Percentiles rank a stretch among this genome's conserved stretches.
Evolutionary conservation across 1,284 basidiomycete genomes (phyloP).

Genomic region (Filobasidium uniguttulatum): DNA sequence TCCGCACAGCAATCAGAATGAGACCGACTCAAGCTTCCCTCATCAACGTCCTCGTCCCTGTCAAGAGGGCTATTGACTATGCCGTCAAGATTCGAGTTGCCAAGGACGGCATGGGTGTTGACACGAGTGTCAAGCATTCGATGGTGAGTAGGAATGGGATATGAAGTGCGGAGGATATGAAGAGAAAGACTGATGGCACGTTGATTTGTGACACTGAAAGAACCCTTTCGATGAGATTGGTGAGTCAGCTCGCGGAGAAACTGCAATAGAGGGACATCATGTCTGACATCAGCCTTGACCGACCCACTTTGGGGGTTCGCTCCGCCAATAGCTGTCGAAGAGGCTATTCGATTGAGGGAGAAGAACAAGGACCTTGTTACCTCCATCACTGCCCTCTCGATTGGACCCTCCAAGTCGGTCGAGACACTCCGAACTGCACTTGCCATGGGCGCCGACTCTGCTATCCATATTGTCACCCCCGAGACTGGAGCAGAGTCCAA

Average conservation of each 20-base stretch:
- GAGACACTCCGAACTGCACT: slow-evolving; percentile 92
- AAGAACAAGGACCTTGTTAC: slow-evolving; percentile 56
- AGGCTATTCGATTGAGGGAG: slow-evolving; percentile 86
- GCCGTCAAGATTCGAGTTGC: slow-evolving; percentile 77
- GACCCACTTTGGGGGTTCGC: no score
- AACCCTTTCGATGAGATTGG: slow-evolving; percentile 96
- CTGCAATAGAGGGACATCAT: not conserved
- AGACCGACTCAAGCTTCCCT: slow-evolving; percentile 55
- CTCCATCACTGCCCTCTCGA: slow-evolving; percentile 79
- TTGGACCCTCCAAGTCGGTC: slow-evolving; percentile 76
- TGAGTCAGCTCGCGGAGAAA: slow-evolving; percentile 38
- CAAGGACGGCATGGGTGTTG: slow-evolving; percentile 76
- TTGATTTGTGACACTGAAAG: slow-evolving; percentile 37
- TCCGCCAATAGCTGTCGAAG: slow-evolving; percentile 80
- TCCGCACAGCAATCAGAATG: no score
- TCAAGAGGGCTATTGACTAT: slow-evolving; percentile 58
- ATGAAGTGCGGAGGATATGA: not conserved
- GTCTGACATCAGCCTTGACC: not conserved
- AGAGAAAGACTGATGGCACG: not conserved
- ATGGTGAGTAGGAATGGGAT: slow-evolving; percentile 53
- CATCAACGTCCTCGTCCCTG: slow-evolving; percentile 78
- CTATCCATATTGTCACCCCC: slow-evolving; percentile 75
- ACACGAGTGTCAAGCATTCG: slow-evolving; percentile 90
- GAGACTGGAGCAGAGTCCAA: slow-evolving; percentile 72
- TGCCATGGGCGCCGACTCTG: slow-evolving; percentile 93